A percentile compares a stretch with the other conserved stretches of the same genome.
These are phyloP conservation scores for Darksidea phi DNA, from an alignment of 495 filamentous ascomycete species.

Conservation along the genomic window DNA sequence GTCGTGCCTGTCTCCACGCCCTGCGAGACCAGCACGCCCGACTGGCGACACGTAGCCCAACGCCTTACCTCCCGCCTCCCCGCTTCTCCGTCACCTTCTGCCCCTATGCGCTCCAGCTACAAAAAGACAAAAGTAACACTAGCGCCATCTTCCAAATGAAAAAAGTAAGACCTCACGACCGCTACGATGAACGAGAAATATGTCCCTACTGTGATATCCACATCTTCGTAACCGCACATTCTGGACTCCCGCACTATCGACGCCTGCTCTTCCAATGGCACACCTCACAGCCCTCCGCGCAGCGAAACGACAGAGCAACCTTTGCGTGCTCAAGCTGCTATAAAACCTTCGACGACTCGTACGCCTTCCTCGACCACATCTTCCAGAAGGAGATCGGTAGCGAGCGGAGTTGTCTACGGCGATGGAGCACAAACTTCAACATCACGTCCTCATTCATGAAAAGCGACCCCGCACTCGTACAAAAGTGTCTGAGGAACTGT, in stretches of 20 bases:
- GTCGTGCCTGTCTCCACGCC: slow-evolving; percentile 17
- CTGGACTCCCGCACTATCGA: slow-evolving; percentile 19
- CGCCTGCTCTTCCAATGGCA: slow-evolving; percentile 25
- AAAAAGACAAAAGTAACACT: slow-evolving; percentile 11
- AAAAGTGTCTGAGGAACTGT: slow-evolving; percentile 30
- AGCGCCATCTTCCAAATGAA: slow-evolving; percentile 5
- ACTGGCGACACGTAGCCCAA: background rate
- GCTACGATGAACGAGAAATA: slow-evolving; percentile 30
- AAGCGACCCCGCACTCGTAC: slow-evolving; percentile 20
- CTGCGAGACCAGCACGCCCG: slow-evolving; percentile 26
- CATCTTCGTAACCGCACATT: slow-evolving; percentile 24
- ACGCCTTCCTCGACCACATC: slow-evolving; percentile 30
- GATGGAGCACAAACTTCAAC: slow-evolving; percentile 1
- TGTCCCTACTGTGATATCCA: slow-evolving; percentile 25
- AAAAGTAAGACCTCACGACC: slow-evolving; percentile 27
- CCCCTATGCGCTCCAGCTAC: slow-evolving; percentile 21
- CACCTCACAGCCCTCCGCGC: background rate
- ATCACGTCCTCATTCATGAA: slow-evolving; percentile 3
- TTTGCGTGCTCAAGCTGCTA: slow-evolving; percentile 29
- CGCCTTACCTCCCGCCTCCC: slow-evolving; percentile 21
- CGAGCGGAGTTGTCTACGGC: slow-evolving; percentile 22
- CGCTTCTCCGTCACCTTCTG: slow-evolving; percentile 33
- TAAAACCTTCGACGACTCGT: slow-evolving; percentile 29
- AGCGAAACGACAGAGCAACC: background rate
- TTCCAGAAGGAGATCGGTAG: slow-evolving; percentile 27